Evolutionary conservation across 2,329 filamentous ascomycete genomes (phyloP), one percentile per base, ranked within the genome.

Genomic region (Didymella arachidicola): DNA sequence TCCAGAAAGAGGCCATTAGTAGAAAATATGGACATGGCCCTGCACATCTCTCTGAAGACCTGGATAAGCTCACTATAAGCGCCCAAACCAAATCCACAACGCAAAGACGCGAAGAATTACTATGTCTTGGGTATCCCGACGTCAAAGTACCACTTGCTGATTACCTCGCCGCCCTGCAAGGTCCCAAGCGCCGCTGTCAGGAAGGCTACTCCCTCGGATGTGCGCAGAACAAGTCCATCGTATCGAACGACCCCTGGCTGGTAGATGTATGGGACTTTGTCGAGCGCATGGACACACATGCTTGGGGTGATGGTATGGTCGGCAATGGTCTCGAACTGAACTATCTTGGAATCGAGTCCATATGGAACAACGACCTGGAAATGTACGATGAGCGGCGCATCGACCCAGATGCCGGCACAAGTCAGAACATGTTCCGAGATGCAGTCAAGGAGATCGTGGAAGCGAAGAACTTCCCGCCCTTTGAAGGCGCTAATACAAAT

Each of bases 191-290:
- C 61, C 81, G 87, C 14, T 87, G 86, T 66, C 79, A 80, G 57
- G 84, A 85, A 68, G 87, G 82, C 16, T 84, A 84, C 61, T 75
- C 79, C 7, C 80, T 88, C 45, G 80, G 93, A 67, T 87, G 86
- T 58, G 77, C 78, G 16, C 83, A 80, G 46, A 95, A 95, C 68
- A 84, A 84, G 61, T 78, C 82, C 6, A 84, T 93, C n/a, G 83
- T 90, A 1, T 80, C 83, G 6, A 89, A 92, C 60, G 88, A 93
- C 68, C 86, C 85, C 29, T 91, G 90, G 86, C 80, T 94, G n/a
- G 84, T 87, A 57, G 89, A 90, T 55, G 79, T 91, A n/a, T 96
- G 92, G 92, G 85, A 87, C 45, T 91, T 90, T 82, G 82, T 93
- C 46, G 82, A 85, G 58, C 86, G 89, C n/a, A 78, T 82, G 63